Evolutionary conservation across 169 alveolate genomes (phyloP), one percentile per base, ranked within the genome.

Genomic region (Eimeria falciformis): DNA sequence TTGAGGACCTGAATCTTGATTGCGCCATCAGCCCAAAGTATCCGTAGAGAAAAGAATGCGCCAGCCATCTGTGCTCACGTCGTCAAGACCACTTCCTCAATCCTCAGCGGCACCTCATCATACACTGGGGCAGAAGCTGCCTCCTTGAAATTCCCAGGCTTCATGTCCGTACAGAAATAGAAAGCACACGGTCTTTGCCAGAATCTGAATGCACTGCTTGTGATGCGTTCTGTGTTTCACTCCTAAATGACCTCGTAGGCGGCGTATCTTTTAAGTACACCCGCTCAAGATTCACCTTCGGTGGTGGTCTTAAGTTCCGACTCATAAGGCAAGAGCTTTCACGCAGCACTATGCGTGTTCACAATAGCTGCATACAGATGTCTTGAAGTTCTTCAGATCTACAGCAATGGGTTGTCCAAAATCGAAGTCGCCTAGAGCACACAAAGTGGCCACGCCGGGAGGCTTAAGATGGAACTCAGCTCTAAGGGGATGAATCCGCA

Each of bases 31-130:
- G 2, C 25, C 27, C 40, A 11, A 62, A n/a, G 71, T 62, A 23
- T 7, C 29, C 27, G 0, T 47, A 3, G 65, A 21, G 65, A 12
- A 53, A 3, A 12, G 0, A 53, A 53, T 53, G 65, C 17, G 65
- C 0, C 65, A 53, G 40, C 65, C 17, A 21, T 53, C n/a, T 53
- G 65, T 17, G 3, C 65, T 53, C n/a, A 53, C 65, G 0, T 53
- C n/a, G 65, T 53, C n/a, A 53, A 12, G n/a, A 3, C n/a, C 65
- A 53, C 58, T 7, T 73, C 83, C 83, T 40, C 53, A 1, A 62
- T 45, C 58, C 18, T 73, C 21, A 73, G 83, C 7, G 83, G 83
- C 83, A 73, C 37, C 58, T 33, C 18, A 25, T 73, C 83, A n/a
- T 73, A 73, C 14, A 43, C 83, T 5, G 37, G 23, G 75, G 75